Evolutionary conservation across 2,329 filamentous ascomycete genomes (phyloP).

Genomic region (Monilinia fructicola): DNA sequence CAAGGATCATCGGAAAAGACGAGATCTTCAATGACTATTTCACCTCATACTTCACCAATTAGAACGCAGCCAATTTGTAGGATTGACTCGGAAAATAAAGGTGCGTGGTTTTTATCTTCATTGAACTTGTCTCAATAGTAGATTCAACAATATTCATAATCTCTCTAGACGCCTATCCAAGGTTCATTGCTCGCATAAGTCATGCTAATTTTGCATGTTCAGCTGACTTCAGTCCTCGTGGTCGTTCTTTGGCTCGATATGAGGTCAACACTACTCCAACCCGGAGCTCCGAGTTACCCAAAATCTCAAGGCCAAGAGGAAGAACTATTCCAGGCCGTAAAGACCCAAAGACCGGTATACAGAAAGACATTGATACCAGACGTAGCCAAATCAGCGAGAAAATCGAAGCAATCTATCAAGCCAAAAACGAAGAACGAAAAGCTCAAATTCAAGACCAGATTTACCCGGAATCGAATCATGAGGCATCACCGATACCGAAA

Average conservation of each 20-base stretch:
- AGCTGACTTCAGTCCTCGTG: not conserved
- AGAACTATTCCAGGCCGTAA: conserved; percentile 13
- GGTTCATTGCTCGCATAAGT: not conserved
- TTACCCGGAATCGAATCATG: not conserved
- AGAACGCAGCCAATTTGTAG: not conserved
- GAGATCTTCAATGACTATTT: conserved; percentile 12
- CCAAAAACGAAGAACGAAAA: conserved; percentile 29
- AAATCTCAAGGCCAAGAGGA: not conserved
- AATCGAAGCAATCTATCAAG: conserved; percentile 33
- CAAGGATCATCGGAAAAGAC: not conserved
- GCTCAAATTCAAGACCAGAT: not conserved
- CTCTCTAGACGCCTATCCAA: not conserved
- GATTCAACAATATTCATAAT: too few relatives aligned
- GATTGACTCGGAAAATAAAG: conserved; percentile 2
- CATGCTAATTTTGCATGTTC: not conserved
- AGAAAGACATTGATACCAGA: conserved; percentile 9
- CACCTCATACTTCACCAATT: conserved; percentile 17
- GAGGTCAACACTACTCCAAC: conserved; percentile 19
- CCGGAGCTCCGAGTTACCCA: not conserved
- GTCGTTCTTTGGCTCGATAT: conserved; percentile 18
- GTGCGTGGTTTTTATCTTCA: not conserved
- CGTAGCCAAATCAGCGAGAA: conserved; percentile 30
- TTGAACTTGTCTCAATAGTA: not conserved
- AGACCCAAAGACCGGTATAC: not conserved
- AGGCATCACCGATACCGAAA: not conserved